Percentiles rank a stretch among this genome's conserved stretches.
phyloP scores from a whole-genome alignment of 2,329 filamentous ascomycete genomes.

The Didymella pinodella region DNA sequence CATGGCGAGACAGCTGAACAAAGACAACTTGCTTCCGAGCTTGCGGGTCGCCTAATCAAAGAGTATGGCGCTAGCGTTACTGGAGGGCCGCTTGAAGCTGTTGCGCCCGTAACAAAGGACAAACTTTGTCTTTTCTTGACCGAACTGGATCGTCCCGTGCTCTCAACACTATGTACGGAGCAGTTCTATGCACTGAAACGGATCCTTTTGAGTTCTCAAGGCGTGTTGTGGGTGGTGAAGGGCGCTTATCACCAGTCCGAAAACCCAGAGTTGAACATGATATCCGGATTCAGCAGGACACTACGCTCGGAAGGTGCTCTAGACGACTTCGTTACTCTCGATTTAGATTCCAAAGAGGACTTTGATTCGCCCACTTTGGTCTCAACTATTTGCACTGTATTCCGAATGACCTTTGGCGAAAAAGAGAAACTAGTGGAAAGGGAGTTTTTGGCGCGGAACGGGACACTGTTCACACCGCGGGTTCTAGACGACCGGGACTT shows the following conservation, averaged over 20 bases:
- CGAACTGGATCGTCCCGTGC: slow-evolving; percentile 19
- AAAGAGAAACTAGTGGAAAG: slow-evolving; percentile 8
- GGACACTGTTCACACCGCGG: slow-evolving; percentile 22
- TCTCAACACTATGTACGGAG: slow-evolving; percentile 5
- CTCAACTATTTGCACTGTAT: slow-evolving; percentile 11
- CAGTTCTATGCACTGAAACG: slow-evolving; percentile 14
- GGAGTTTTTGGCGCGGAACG: slow-evolving; percentile 18
- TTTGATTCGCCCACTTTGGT: slow-evolving; percentile 1
- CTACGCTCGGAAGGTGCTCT: slow-evolving; percentile 25
- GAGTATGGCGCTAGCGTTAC: slow-evolving; percentile 11
- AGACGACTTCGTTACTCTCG: slow-evolving; percentile 22
- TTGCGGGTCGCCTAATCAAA: slow-evolving; percentile 19
- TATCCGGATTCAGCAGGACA: slow-evolving; percentile 22
- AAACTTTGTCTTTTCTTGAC: slow-evolving; percentile 28
- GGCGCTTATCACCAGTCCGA: slow-evolving; percentile 12
- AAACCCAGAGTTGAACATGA: slow-evolving; percentile 22
- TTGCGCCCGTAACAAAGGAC: slow-evolving; percentile 10
- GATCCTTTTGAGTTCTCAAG: slow-evolving; percentile 14
- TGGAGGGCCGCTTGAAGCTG: slow-evolving; percentile 1
- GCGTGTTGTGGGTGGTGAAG: slow-evolving; percentile 19
- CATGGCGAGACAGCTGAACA: slow-evolving; percentile 25
- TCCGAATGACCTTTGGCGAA: slow-evolving; percentile 14
- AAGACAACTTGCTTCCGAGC: slow-evolving; percentile 22
- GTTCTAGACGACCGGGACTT: slow-evolving; percentile 28
- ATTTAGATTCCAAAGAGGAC: slow-evolving; percentile 14